Evolutionary conservation across 75 land plant species (phyloP), one percentile per base, ranked within the genome.

Genomic region (Cupressus sempervirens): DNA sequence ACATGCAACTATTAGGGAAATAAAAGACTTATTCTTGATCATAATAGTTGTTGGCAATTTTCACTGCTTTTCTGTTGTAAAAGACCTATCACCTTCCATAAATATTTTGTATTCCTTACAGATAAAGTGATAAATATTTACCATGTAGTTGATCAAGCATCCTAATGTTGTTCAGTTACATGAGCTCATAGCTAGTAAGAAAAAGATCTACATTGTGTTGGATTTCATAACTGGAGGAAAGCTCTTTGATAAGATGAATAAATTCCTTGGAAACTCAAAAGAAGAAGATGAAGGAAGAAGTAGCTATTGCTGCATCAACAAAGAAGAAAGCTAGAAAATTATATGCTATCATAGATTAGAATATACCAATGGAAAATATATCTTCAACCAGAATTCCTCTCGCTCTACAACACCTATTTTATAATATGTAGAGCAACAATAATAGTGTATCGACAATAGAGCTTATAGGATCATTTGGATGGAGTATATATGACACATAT

Each of bases 111-210:
- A 56, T 56, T 56, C 62, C 62, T 20, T 56, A 56, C 23, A 94
- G 95, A 94, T 94, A 32, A 89, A 85, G 87, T 73, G 94, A 67
- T 94, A 94, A 82, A 84, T 94, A 83, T 89, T 92, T 30, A 91
- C 92, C 62, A 94, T 94, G 95, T 91, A 92, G 86, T 73, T 91
- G 46, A 89, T 94, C 83, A 94, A 93, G 88, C 96, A 94, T 91
- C 96, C 96, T 34, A 89, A 94, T 85, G 93, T 94, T 84, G 94
- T 94, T 53, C 87, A 88, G 14, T 85, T 94, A 58, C 82, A 87
- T 84, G 95, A 94, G 95, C n/a, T n/a, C n/a, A n/a, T n/a, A n/a
- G n/a, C n/a, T n/a, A n/a, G n/a, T n/a, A n/a, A n/a, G n/a, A n/a
- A n/a, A n/a, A n/a, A n/a, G n/a, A n/a, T n/a, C n/a, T n/a, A n/a